Percentiles rank a stretch among this genome's conserved stretches.
These are phyloP conservation scores for Boehmeria nivea DNA, from an alignment of 306 rosid species.

Conservation along the genomic window DNA sequence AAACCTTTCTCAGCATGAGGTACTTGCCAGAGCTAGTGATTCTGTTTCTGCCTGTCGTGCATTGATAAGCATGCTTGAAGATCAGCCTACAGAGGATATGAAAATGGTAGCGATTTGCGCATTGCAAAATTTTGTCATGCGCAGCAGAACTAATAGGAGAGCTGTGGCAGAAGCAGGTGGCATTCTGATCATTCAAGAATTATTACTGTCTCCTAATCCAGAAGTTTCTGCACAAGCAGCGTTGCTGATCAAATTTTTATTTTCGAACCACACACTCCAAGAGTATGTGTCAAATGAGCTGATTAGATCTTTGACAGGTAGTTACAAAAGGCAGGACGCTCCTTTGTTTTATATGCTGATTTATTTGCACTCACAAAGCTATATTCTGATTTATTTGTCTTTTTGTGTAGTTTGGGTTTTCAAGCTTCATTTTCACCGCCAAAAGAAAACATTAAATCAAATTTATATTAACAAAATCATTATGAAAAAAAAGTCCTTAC, in stretches of 20 bases:
- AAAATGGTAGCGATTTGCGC: constrained; percentile 89
- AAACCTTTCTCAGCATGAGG: constrained; percentile 84
- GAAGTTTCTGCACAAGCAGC: constrained; percentile 89
- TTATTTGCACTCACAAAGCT: neutral
- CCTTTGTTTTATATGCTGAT: neutral
- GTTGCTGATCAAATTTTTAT: constrained; percentile 71
- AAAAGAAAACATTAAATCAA: too few relatives aligned
- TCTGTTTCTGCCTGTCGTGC: constrained; percentile 97
- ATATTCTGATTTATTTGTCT: too few relatives aligned
- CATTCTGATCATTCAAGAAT: constrained; percentile 87
- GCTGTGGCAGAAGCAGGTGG: constrained; percentile 99
- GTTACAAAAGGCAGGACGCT: neutral
- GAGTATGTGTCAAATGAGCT: constrained; percentile 95
- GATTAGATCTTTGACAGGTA: constrained; percentile 94
- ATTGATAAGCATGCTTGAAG: constrained; percentile 86
- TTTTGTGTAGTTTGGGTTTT: too few relatives aligned
- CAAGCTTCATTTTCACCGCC: too few relatives aligned
- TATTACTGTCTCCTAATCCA: constrained; percentile 66
- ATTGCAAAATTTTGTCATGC: constrained; percentile 94
- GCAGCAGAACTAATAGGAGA: constrained; percentile 90
- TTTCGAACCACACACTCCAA: constrained; percentile 92
- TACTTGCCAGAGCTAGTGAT: constrained; percentile 74
- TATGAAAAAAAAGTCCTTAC: too few relatives aligned
- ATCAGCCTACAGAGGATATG: constrained; percentile 96
- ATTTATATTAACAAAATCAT: too few relatives aligned